These are phyloP conservation scores for Aquilaria yunnanensis DNA, from an alignment of 345 rosid genomes.

Conservation along the genomic window DNA sequence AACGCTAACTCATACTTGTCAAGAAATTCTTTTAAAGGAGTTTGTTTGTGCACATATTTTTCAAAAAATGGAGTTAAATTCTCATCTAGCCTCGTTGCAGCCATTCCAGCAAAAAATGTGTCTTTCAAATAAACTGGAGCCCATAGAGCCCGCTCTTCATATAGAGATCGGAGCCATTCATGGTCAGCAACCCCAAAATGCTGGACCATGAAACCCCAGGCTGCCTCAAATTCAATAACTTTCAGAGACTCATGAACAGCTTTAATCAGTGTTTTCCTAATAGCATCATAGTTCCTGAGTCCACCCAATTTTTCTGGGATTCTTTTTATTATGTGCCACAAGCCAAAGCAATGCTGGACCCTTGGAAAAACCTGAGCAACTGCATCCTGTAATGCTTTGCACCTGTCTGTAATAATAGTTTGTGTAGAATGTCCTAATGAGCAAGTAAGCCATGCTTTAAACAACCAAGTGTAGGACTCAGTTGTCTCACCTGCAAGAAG, in stretches of 20 bases:
- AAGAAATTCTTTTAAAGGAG: slow-evolving; percentile 84
- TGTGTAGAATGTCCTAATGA: slow-evolving; percentile 42
- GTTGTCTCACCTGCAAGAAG: slow-evolving; percentile 54
- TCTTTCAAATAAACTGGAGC: slow-evolving; percentile 81
- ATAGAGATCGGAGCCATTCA: slow-evolving; percentile 61
- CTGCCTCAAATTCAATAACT: slow-evolving; percentile 63
- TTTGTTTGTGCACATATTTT: slow-evolving; percentile 62
- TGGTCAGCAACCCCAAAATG: slow-evolving; percentile 46
- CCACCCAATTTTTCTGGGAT: slow-evolving; percentile 54
- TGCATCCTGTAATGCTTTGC: slow-evolving; percentile 53
- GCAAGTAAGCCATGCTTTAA: slow-evolving; percentile 55
- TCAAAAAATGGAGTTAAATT: slow-evolving; percentile 48
- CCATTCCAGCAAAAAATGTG: slow-evolving; percentile 58
- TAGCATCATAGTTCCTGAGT: slow-evolving; percentile 41
- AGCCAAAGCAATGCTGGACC: slow-evolving; percentile 40
- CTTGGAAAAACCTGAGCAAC: slow-evolving; percentile 53
- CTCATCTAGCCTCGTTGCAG: slow-evolving; percentile 49
- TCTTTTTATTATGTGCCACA: slow-evolving; percentile 42
- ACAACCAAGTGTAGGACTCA: slow-evolving; percentile 61
- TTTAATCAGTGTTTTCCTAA: slow-evolving; percentile 42
- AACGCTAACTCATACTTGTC: slow-evolving; percentile 73
- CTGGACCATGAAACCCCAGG: slow-evolving; percentile 66
- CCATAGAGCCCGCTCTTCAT: slow-evolving; percentile 73
- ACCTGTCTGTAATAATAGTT: slow-evolving; percentile 53
- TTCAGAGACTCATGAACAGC: slow-evolving; percentile 49